These are phyloP conservation scores for Amoeboaphelidium protococcarum DNA, from an alignment of 371 early-diverging fungal genomes.

Conservation along the genomic window DNA sequence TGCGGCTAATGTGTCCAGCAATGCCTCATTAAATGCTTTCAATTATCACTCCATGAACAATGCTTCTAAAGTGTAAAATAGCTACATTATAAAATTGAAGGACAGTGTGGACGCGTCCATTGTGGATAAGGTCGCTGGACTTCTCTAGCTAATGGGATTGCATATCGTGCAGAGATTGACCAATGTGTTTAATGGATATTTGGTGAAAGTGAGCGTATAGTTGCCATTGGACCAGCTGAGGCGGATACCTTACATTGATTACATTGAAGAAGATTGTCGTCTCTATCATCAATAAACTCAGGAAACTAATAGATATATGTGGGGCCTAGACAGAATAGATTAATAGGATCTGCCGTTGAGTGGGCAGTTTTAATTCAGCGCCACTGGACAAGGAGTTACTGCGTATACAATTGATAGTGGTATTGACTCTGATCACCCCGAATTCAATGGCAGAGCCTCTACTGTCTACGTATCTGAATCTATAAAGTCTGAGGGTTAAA, in stretches of 20 bases:
- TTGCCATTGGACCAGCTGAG: neutral
- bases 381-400: slow-evolving; percentile 13
- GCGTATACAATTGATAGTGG: slow-evolving; percentile 23
- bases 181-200: neutral
- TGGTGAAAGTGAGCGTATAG: neutral
- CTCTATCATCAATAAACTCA: neutral
- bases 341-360: neutral
- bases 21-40: too few species aligned
- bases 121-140: neutral
- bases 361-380: slow-evolving; percentile 1
- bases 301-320: neutral
- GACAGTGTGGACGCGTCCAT: neutral
- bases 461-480: neutral
- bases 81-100: neutral
- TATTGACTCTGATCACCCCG: slow-evolving; percentile 14
- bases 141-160: neutral
- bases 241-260: neutral
- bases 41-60: too few species aligned
- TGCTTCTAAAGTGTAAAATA: neutral
- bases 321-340: neutral
- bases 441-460: slow-evolving; percentile 13
- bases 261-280: neutral
- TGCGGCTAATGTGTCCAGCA: too few species aligned
- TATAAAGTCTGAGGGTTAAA: neutral
- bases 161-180: neutral